Percentiles rank a stretch among this genome's conserved stretches.
Evolutionary conservation across 257 asterid genomes (phyloP).

Genomic region (Rehmannia glutinosa): DNA sequence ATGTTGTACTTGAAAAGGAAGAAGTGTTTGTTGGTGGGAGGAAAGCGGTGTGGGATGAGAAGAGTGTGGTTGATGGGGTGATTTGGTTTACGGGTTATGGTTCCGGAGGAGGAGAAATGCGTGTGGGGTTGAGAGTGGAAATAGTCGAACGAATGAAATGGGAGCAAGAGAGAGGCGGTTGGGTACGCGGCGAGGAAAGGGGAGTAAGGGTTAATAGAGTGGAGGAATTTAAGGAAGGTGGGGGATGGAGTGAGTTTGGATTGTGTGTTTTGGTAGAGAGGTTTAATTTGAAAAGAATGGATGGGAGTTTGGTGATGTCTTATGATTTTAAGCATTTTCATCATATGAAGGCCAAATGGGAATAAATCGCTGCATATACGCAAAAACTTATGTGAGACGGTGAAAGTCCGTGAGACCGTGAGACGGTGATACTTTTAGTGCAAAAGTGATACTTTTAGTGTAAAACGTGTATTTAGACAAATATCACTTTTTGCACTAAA

Average conservation of each 20-base stretch:
- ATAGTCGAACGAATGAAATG: slow-evolving; percentile 51
- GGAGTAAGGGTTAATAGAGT: slow-evolving; percentile 27
- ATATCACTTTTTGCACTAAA: too few relatives aligned
- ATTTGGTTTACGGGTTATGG: slow-evolving; percentile 40
- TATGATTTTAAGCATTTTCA: slow-evolving; percentile 47
- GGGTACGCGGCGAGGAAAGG: slow-evolving; percentile 24
- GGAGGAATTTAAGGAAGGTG: slow-evolving; percentile 20
- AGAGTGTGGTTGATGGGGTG: slow-evolving; percentile 22
- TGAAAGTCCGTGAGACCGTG: too few relatives aligned
- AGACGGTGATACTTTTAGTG: too few relatives aligned
- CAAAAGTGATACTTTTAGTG: too few relatives aligned
- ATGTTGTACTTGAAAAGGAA: slow-evolving; percentile 23
- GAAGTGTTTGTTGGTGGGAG: slow-evolving; percentile 18
- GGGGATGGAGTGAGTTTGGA: slow-evolving; percentile 37
- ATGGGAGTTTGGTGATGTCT: slow-evolving; percentile 40
- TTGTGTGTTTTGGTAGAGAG: slow-evolving; percentile 63
- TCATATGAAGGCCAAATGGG: slow-evolving; percentile 43
- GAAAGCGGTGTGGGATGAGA: slow-evolving; percentile 30
- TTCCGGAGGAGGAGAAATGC: neutral
- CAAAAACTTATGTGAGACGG: too few relatives aligned
- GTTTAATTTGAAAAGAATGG: slow-evolving; percentile 49
- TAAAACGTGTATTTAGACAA: too few relatives aligned
- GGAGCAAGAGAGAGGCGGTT: slow-evolving; percentile 52
- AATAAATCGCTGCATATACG: too few relatives aligned
- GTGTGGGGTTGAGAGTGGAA: slow-evolving; percentile 52